phyloP scores from a whole-genome alignment of 1,284 basidiomycete genomes.

The Chalciporus sp. region DNA sequence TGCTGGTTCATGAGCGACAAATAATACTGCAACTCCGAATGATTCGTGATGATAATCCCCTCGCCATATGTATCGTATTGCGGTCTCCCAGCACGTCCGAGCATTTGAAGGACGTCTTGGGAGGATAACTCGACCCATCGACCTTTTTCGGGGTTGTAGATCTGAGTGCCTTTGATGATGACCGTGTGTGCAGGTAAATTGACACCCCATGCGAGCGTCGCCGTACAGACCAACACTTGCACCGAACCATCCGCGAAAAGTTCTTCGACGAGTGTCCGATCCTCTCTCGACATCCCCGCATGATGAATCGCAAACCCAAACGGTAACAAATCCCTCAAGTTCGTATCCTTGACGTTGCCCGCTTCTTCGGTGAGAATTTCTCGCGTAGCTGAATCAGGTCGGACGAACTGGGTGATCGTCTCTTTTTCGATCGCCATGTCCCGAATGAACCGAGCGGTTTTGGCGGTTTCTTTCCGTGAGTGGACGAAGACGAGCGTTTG shows the following conservation, averaged over 20 bases:
- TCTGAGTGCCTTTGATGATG: conserved; percentile 99
- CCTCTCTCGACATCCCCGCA: conserved; percentile 97
- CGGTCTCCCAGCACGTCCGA: conserved; percentile 96
- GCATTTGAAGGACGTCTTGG: conserved; percentile 98
- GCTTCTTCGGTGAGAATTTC: conserved; percentile 89
- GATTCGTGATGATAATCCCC: conserved; percentile 98
- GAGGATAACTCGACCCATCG: conserved; percentile 96
- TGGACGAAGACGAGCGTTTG: conserved; percentile 97
- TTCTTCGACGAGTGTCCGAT: conserved; percentile 92
- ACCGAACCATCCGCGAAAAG: conserved; percentile 92
- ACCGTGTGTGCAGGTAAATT: conserved; percentile 98
- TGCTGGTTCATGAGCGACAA: conserved; percentile 93
- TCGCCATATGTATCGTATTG: conserved; percentile 98
- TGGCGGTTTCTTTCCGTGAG: conserved; percentile 92
- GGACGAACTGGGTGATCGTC: conserved; percentile 94
- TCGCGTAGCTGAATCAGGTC: conserved; percentile 85
- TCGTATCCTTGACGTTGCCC: conserved; percentile 81
- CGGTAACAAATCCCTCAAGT: conserved; percentile 88
- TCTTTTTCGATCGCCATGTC: conserved; percentile 97
- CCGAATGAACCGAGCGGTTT: conserved; percentile 94
- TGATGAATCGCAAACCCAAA: conserved; percentile 99
- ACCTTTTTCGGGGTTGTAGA: conserved; percentile 99
- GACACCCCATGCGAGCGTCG: conserved; percentile 99
- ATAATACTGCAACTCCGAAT: conserved; percentile 96
- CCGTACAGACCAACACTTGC: conserved; percentile 96